Evolutionary conservation across 2,329 filamentous ascomycete genomes (phyloP).

Genomic region (Waltergamsia citrina): DNA sequence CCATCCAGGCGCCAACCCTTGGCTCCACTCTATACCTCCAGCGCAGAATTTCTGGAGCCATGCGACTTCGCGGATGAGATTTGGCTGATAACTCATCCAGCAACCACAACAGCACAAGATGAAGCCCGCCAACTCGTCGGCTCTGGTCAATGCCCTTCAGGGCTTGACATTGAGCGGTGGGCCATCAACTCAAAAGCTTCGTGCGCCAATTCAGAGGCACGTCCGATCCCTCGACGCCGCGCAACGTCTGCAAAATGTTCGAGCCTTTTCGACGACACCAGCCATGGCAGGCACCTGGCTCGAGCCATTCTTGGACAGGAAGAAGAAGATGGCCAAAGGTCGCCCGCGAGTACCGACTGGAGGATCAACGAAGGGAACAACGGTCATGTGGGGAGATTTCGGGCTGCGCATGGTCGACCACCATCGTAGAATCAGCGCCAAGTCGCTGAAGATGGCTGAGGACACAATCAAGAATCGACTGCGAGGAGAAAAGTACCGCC

Average conservation of each 20-base stretch:
- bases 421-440: conserved; percentile 79
- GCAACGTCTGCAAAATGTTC: conserved; percentile 34
- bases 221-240: conserved; percentile 14
- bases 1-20: neutral
- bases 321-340: conserved; percentile 86
- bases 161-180: conserved; percentile 34
- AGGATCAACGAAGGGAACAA: conserved; percentile 85
- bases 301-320: conserved; percentile 63
- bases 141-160: conserved; percentile 40
- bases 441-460: conserved; percentile 81
- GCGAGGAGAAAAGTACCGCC: conserved; percentile 80
- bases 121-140: conserved; percentile 32
- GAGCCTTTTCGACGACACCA: conserved; percentile 66
- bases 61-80: conserved; percentile 6
- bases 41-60: conserved; percentile 22
- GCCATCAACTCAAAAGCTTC: conserved; percentile 23
- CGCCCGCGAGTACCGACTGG: conserved; percentile 81
- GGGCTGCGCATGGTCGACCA: conserved; percentile 90
- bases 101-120: conserved; percentile 21
- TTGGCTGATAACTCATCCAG: conserved; percentile 7
- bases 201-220: conserved; percentile 16
- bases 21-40: conserved; percentile 4
- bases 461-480: conserved; percentile 86
- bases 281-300: conserved; percentile 64
- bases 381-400: conserved; percentile 93